Evolutionary conservation across 305 asterid species (phyloP).

Genomic region (Solanum hybrid): DNA sequence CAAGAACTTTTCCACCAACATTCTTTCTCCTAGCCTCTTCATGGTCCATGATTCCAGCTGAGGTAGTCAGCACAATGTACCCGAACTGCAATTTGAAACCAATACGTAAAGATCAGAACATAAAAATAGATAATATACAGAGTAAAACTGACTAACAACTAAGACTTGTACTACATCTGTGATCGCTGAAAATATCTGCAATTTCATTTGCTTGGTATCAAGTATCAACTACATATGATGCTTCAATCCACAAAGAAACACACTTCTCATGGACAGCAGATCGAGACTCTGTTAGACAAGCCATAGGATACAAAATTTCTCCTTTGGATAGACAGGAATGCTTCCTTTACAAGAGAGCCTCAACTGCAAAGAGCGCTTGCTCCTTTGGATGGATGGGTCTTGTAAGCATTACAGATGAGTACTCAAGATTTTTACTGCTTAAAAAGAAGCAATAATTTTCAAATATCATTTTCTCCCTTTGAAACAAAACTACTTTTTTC

Average conservation of each 20-base stretch:
- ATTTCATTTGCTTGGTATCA: neutral
- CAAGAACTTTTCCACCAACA: conserved; percentile 7
- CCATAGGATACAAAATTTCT: neutral
- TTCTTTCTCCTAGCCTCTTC: conserved; percentile 5
- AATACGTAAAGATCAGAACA: neutral
- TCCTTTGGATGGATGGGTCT: neutral
- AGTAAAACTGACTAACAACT: neutral
- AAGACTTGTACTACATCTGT: neutral
- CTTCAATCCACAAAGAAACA: neutral
- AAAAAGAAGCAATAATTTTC: too few species aligned
- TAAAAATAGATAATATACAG: too few species aligned
- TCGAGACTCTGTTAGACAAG: neutral
- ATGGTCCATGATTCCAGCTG: neutral
- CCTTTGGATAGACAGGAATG: neutral
- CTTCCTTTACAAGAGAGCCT: neutral
- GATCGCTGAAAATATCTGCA: neutral
- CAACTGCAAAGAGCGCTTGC: neutral
- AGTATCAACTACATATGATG: neutral
- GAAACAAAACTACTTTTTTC: too few species aligned
- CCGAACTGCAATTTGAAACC: neutral
- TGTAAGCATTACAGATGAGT: neutral
- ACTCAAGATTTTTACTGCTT: too few species aligned
- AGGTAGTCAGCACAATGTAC: conserved; percentile 6
- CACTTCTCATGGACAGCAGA: neutral
- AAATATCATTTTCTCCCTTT: too few species aligned